These are phyloP conservation scores for Ilyonectria destructans DNA, from an alignment of 2,329 filamentous ascomycete species.

Conservation along the genomic window DNA sequence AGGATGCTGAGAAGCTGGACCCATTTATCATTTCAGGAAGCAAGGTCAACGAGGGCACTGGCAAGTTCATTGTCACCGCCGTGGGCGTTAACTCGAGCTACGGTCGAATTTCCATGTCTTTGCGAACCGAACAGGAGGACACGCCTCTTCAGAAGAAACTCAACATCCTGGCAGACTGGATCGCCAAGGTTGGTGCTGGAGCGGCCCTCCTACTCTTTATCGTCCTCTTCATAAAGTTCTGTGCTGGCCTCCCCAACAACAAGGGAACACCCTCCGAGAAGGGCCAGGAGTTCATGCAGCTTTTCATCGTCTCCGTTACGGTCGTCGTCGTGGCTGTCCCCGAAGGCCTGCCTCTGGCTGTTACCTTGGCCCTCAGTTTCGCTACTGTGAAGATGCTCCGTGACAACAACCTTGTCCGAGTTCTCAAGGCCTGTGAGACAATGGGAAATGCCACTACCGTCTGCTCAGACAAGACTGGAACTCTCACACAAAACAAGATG, in stretches of 20 bases:
- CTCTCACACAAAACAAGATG: slow-evolving; percentile 77
- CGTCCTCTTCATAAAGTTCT: slow-evolving; percentile 84
- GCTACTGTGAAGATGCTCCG: slow-evolving; percentile 80
- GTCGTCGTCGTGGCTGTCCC: slow-evolving; percentile 79
- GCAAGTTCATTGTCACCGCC: slow-evolving; percentile 70
- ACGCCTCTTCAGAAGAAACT: slow-evolving; percentile 72
- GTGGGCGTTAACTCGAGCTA: slow-evolving; percentile 71
- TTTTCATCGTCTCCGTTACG: slow-evolving; percentile 77
- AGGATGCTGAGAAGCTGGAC: slow-evolving; percentile 68
- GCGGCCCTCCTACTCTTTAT: slow-evolving; percentile 83
- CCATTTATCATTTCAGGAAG: slow-evolving; percentile 76
- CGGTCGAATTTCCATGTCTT: slow-evolving; percentile 71
- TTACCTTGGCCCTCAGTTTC: slow-evolving; percentile 78
- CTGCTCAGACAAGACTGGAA: slow-evolving; percentile 76
- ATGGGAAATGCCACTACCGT: slow-evolving; percentile 83
- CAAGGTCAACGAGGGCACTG: slow-evolving; percentile 69
- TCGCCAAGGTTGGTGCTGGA: slow-evolving; percentile 68
- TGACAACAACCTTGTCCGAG: slow-evolving; percentile 79
- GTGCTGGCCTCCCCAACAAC: slow-evolving; percentile 73
- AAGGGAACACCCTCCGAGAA: slow-evolving; percentile 68
- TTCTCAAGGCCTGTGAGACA: slow-evolving; percentile 79
- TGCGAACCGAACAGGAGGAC: slow-evolving; percentile 66
- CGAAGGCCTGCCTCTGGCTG: slow-evolving; percentile 77
- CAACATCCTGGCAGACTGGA: slow-evolving; percentile 52
- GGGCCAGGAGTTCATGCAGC: slow-evolving; percentile 71